Base-by-base conservation (phyloP, 2,329 filamentous ascomycete genomes). In the Keithomyces neogunnii region DNA sequence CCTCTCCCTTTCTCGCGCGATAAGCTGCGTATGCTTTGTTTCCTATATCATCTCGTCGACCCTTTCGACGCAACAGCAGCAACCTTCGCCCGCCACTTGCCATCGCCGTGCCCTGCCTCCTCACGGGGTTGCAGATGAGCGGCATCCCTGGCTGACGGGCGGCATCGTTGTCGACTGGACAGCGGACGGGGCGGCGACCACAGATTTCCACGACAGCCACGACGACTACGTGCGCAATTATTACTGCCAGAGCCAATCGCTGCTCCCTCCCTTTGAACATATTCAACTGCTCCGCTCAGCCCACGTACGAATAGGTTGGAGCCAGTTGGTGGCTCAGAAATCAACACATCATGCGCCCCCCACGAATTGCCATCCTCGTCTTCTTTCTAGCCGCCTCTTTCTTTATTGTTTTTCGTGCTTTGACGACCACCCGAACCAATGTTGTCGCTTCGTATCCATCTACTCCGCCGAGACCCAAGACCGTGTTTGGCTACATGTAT, bases 401-500 rank as follows among this genome's bases (percentile, higher is more conserved):
- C 59, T 79, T 81, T 64, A 70, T 81, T 60, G 66, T 80, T 55
- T 77, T 73, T 61, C 77, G 78, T 56, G 71, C 76, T 53, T 62
- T 81, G 58, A 69, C 68, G n/a, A 54, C 63, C 48, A 56, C 59
- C 32, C 61, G 59, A 49, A 52, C 58, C 45, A 57, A 60, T 52
- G 59, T 57, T 9, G 52, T 36, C 57, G 58, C 53, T 40, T 53
- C 58, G 43, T 58, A 60, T 52, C 57, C 61, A 45, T 47, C 61
- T 42, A 56, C 55, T 35, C 33, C 56, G 47, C 55, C 54, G 46
- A 48, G 59, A 30, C 54, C 55, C 44, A 62, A 59, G 44, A 62
- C 64, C 5, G 56, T 67, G 39, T 66, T 66, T 57, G 62, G 66
- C 39, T 72, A 88, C 56, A 82, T 88, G 68, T 85, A 85, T 56